Base-by-base conservation (phyloP, 352 stramenopile species). In the Phytophthora ohioensis region DNA sequence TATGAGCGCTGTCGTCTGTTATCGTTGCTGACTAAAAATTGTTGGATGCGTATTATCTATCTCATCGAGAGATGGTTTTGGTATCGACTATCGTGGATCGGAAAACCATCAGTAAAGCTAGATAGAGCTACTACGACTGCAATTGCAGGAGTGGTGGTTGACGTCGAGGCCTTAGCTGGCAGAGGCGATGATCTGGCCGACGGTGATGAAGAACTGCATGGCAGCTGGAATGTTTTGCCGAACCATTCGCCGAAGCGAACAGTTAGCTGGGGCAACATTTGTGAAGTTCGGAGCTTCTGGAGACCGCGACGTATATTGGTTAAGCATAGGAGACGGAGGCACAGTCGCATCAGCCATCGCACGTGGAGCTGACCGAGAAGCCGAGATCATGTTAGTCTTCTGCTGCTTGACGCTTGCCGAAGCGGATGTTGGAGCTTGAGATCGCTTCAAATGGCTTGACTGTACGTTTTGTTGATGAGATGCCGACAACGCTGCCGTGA, bases 161-260 rank as follows among this genome's bases (percentile, higher is more conserved):
- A 27, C 21, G 21, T 27, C 21, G 21, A 27, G 21, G 21, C 3
- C 17, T 59, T 73, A 76, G 21, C 32, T 30, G 17, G 39, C 57
- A 41, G 64, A 45, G 9, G 69, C 64, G 34, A 76, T 55, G 36
- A 69, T 69, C 31, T 76, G 57, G 15, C 69, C 64, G n/a, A 66
- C 27, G 4, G 53, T 49, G 46, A 61, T 63, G 35, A 73, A 30
- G 43, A 73, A 57, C 45, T 73, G 64, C 34, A 76, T 73, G 36
- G 32, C 52, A 30, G 54, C 5, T 11, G 69, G 64, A 13, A 65
- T 30, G 13, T 69, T 76, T 4, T 46, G 57, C 39, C 63, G 49
- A 49, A 76, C 3, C 30, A 68, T 38, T 45, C 41, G 62, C 21
- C n/a, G 57, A 62, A 65, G 15, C 38, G 60, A 67, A 21, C 13